Base-by-base conservation (phyloP, 441 rosid genomes). In the Brassica balearica region DNA sequence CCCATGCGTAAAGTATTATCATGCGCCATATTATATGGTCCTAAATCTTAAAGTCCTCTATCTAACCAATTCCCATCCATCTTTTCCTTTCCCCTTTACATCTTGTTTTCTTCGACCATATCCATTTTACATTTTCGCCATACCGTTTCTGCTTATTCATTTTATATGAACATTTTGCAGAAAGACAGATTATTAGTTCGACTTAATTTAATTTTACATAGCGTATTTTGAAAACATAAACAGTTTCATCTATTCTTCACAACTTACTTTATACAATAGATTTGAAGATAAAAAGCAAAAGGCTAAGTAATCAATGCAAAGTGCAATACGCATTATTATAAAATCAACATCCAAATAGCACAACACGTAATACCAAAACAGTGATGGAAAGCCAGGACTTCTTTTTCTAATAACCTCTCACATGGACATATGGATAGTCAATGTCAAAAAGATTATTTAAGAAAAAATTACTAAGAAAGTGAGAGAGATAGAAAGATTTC, bases 21-120 rank as follows among this genome's bases (percentile, higher is more conserved):
- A 73, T 73, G 82, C 82, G 74, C 82, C 78, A 78, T 73, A 51
- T 78, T 61, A 48, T 61, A 78, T 73, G 74, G 82, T 73, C 77
- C 73, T 67, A 43, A 34, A 12, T 71, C 72, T 43, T 77, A 14
- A 77, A 78, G 82, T 23, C 59, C 46, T 69, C 20, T n/a, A 66
- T 58, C 75, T 70, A 70, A 70, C 66, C 65, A n/a, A 69, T 27
- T 38, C 41, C 53, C 10, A n/a, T 72, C 46, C 14, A 61, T 51
- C 63, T 76, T 60, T 65, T 11, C 56, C 27, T 65, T 51, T 4
- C 7, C 32, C n/a, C 51, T 72, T 66, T 72, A 23, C 20, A 32
- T 12, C n/a, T 59, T 15, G 5, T 34, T 15, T 58, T 53, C 41
- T 56, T 58, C 59, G 62, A 14, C 43, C 15, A 60, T 2, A 65